phyloP scores from a whole-genome alignment of 306 rosid species.

The Fagus crenata region DNA sequence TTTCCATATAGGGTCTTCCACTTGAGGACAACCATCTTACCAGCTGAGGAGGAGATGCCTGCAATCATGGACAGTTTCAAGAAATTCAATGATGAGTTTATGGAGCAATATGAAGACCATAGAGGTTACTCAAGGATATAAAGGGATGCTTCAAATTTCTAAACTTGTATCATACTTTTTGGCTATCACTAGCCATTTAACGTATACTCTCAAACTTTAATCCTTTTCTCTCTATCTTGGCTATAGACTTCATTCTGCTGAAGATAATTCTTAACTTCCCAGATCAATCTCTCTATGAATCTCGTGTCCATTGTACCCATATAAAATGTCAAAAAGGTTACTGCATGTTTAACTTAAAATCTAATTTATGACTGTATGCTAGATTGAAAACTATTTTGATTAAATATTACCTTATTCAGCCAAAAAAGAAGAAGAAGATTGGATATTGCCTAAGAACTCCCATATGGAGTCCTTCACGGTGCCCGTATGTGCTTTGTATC shows the following conservation, averaged over 20 bases:
- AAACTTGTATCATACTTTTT: slow-evolving; percentile 29
- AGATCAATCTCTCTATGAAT: slow-evolving; percentile 30
- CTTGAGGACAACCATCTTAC: slow-evolving; percentile 97
- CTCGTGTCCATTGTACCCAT: slow-evolving; percentile 20
- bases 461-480: neutral
- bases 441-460: neutral
- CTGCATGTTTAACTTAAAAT: slow-evolving; percentile 8
- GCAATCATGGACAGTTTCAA: slow-evolving; percentile 86
- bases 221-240: neutral
- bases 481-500: neutral
- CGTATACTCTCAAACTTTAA: slow-evolving; percentile 30
- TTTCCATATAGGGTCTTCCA: slow-evolving; percentile 72
- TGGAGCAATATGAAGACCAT: slow-evolving; percentile 93
- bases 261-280: slow-evolving; percentile 31
- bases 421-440: too few relatives aligned
- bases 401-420: neutral
- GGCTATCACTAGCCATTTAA: slow-evolving; percentile 28
- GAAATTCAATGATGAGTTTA: slow-evolving; percentile 93
- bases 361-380: neutral
- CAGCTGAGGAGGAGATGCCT: slow-evolving; percentile 97
- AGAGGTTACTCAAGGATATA: slow-evolving; percentile 89
- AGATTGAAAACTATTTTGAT: neutral
- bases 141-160: slow-evolving; percentile 9
- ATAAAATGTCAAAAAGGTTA: slow-evolving; percentile 5
- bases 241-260: slow-evolving; percentile 34